Conservation (phyloP, 306 rosid species). For the Canavalia ensiformis region DNA sequence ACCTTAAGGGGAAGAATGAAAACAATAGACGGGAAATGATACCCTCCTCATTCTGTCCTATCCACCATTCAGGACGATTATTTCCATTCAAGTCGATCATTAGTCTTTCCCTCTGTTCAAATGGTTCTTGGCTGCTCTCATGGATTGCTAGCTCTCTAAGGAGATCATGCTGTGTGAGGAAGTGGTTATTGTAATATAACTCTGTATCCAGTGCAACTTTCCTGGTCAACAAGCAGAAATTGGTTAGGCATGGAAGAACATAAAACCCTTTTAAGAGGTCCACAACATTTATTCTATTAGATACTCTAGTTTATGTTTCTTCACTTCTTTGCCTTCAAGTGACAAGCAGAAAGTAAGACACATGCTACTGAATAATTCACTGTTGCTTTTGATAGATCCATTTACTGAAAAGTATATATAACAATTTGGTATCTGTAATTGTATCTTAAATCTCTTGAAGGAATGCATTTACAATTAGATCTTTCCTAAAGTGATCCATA, state of each 20-base stretch:
- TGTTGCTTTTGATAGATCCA: background rate
- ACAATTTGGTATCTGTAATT: background rate
- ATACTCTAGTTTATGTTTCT: background rate
- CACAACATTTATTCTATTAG: background rate
- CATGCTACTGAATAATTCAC: background rate
- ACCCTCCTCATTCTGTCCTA: slow-evolving; percentile 43
- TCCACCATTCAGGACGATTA: slow-evolving; percentile 60
- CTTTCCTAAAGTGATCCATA: background rate
- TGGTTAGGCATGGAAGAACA: background rate
- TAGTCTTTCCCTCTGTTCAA: slow-evolving; percentile 56
- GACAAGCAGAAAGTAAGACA: background rate
- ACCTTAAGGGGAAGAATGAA: slow-evolving; percentile 55
- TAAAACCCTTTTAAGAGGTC: background rate
- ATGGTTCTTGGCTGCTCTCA: slow-evolving; percentile 45
- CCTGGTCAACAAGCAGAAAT: slow-evolving; percentile 51
- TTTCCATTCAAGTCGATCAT: slow-evolving; percentile 52
- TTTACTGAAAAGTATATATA: background rate
- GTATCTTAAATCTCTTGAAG: background rate
- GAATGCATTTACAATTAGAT: background rate
- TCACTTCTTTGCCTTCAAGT: background rate
- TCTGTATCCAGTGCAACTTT: slow-evolving; percentile 52
- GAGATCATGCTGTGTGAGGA: slow-evolving; percentile 63
- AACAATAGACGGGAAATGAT: slow-evolving; percentile 52
- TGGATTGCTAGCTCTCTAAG: slow-evolving; percentile 70
- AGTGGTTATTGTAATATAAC: slow-evolving; percentile 60